Base-by-base conservation (phyloP, 768 basidiomycete species). In the Leccinum disarticulatum region DNA sequence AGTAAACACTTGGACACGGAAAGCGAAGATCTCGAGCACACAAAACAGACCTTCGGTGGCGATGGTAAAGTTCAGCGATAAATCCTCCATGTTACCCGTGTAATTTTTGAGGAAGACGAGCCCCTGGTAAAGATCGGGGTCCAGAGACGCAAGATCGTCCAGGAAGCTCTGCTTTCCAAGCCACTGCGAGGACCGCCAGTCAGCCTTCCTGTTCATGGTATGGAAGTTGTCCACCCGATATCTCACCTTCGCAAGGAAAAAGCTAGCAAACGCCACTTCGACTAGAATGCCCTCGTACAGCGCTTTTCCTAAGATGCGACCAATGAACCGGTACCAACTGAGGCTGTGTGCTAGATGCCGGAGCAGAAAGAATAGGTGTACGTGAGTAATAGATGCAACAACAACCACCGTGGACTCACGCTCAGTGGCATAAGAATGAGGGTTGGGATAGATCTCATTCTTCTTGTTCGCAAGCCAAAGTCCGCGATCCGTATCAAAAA, bases 281-380 rank as follows among this genome's bases (percentile, higher is more conserved):
- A 96, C 87, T 7, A 99, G 79, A 50, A 98, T 97, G 1, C 95
- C 95, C 55, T 98, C 93, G 67, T 99, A 98, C 70, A 99, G 80
- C 0, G 96, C 97, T 71, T 98, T 98, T 5, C 96, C 96, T 1
- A 99, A 80, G 19, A 99, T 91, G 2, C 93, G 81, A 0, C 97
- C 97, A 60, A 98, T 90, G 74, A 96, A 95, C 1, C 87, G 83
- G 70, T 91, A 98, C 96, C 96, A 98, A 47, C 83, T 85, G 52
- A 98, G 77, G 68, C 87, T 95, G 68, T 93, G 89, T 0, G 83
- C 90, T 95, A 30, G 3, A 67, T 7, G 60, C 19, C 17, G 27
- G 13, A 43, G 43, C 5, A 35, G 48, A 56, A 28, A 30, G 14
- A n/a, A 51, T 13, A 49, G 49, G 25, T 54, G 47, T 11, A 4